These are phyloP conservation scores for Wolfiporia cocos DNA, from an alignment of 1,284 basidiomycete genomes.

Conservation along the genomic window DNA sequence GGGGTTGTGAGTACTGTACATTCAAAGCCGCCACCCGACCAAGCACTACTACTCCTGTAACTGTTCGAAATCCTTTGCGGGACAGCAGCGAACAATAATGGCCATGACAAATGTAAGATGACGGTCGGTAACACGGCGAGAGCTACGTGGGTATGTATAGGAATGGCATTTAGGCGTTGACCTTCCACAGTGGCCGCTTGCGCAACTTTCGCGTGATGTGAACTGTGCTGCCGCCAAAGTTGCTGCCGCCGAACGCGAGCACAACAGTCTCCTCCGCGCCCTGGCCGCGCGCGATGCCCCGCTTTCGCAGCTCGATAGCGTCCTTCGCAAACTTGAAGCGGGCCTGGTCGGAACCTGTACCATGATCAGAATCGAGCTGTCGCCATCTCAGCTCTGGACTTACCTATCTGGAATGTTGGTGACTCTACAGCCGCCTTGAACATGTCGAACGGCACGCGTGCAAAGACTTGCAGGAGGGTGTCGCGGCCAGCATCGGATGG, in stretches of 20 bases:
- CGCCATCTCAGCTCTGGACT: slow-evolving; percentile 20
- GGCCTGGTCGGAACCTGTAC: slow-evolving; percentile 69
- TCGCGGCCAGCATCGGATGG: slow-evolving; percentile 48
- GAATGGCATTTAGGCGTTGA: slow-evolving; percentile 44
- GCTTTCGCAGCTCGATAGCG: slow-evolving; percentile 75
- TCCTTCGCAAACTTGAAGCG: slow-evolving; percentile 89
- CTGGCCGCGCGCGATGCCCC: slow-evolving; percentile 51
- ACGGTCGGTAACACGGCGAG: slow-evolving; percentile 5
- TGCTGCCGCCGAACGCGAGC: slow-evolving; percentile 71
- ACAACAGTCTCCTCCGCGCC: slow-evolving; percentile 81
- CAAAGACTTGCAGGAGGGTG: slow-evolving; percentile 62
- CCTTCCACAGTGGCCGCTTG: slow-evolving; percentile 82
- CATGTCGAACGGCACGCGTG: slow-evolving; percentile 74
- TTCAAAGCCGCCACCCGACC: too few relatives aligned
- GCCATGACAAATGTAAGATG: slow-evolving; percentile 3
- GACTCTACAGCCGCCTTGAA: slow-evolving; percentile 78
- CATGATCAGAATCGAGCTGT: not conserved
- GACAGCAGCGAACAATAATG: slow-evolving; percentile 3
- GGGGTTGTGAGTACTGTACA: too few relatives aligned
- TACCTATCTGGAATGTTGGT: slow-evolving; percentile 71
- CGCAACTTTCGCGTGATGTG: slow-evolving; percentile 82
- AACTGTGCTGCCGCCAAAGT: slow-evolving; percentile 66
- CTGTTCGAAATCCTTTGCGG: slow-evolving; percentile 2
- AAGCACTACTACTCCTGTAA: too few relatives aligned
- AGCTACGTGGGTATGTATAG: slow-evolving; percentile 2